Evolutionary conservation across 352 stramenopile species (phyloP).

Genomic region (Pythium brachiatum): DNA sequence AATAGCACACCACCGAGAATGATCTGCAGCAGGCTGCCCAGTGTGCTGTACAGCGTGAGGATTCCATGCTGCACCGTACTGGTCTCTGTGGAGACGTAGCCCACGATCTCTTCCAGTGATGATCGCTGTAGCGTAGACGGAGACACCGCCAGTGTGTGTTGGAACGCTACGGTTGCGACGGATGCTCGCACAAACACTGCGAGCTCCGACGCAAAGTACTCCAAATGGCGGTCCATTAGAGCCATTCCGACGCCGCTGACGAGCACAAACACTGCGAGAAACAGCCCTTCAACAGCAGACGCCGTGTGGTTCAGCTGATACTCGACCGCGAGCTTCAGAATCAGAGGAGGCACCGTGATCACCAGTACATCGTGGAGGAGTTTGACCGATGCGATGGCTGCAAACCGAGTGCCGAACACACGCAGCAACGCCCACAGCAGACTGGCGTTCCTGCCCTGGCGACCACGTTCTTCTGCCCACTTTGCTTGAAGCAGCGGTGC

Average conservation of each 20-base stretch:
- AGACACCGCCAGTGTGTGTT: constrained; percentile 80
- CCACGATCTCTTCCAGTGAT: constrained; percentile 92
- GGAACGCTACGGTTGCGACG: constrained; percentile 62
- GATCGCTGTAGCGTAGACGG: constrained; percentile 59
- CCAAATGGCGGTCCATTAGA: constrained; percentile 42
- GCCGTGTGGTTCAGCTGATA: constrained; percentile 57
- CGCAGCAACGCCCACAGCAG: constrained; percentile 48
- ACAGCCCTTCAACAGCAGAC: constrained; percentile 40
- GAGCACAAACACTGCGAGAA: constrained; percentile 58
- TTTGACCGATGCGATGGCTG: constrained; percentile 50
- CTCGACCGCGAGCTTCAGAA: constrained; percentile 75
- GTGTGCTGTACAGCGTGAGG: neutral
- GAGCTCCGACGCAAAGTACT: constrained; percentile 49
- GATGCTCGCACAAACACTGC: constrained; percentile 17
- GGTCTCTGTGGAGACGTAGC: constrained; percentile 95
- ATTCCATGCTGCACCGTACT: constrained; percentile 85
- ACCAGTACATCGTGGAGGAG: constrained; percentile 66
- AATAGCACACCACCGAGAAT: constrained; percentile 56
- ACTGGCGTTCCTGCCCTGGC: constrained; percentile 26
- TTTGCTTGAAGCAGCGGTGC: neutral
- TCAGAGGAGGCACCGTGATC: constrained; percentile 53
- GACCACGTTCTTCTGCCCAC: neutral
- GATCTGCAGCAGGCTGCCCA: constrained; percentile 56
- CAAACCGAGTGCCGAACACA: constrained; percentile 56
- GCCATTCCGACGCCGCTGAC: constrained; percentile 58